phyloP scores from a whole-genome alignment of 2,329 filamentous ascomycete species.

The Aspergillus caelatus region DNA sequence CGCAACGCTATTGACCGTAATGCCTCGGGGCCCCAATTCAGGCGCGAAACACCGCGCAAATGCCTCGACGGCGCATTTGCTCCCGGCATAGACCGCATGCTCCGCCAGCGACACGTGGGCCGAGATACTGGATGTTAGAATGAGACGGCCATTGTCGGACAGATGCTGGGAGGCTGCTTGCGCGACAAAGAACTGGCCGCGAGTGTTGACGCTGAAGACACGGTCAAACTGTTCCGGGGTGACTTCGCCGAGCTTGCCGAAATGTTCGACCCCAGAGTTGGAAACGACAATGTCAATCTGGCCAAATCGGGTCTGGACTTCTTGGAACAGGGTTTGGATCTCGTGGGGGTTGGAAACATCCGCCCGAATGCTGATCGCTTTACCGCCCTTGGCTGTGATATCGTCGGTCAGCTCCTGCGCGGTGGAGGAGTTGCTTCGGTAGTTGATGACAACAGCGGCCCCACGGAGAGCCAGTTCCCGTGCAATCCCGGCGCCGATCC shows the following conservation, averaged over 20 bases:
- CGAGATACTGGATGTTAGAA: constrained; percentile 54
- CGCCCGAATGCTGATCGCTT: constrained; percentile 67
- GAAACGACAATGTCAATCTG: constrained; percentile 67
- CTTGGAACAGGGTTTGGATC: constrained; percentile 64
- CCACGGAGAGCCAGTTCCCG: constrained; percentile 44
- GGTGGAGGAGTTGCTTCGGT: constrained; percentile 50
- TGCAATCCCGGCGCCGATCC: constrained; percentile 44
- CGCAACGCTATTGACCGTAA: constrained; percentile 31
- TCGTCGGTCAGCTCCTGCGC: not conserved
- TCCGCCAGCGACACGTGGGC: not conserved
- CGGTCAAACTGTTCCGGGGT: constrained; percentile 39
- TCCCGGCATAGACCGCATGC: not conserved
- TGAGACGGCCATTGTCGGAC: constrained; percentile 69
- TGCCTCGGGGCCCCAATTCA: constrained; percentile 65
- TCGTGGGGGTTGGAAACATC: constrained; percentile 67
- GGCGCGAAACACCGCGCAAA: constrained; percentile 57
- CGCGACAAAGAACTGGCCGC: constrained; percentile 65
- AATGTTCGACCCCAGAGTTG: constrained; percentile 25
- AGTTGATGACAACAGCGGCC: constrained; percentile 44
- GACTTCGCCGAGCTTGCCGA: constrained; percentile 60
- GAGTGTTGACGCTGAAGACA: constrained; percentile 38
- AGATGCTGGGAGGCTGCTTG: constrained; percentile 71
- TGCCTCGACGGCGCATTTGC: not conserved
- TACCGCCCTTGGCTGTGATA: constrained; percentile 57
- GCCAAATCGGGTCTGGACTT: constrained; percentile 66